A percentile compares a stretch with the other conserved stretches of the same genome.
Evolutionary conservation across 1,139 yeast species (phyloP).

Genomic region (Geotrichum restrictum): DNA sequence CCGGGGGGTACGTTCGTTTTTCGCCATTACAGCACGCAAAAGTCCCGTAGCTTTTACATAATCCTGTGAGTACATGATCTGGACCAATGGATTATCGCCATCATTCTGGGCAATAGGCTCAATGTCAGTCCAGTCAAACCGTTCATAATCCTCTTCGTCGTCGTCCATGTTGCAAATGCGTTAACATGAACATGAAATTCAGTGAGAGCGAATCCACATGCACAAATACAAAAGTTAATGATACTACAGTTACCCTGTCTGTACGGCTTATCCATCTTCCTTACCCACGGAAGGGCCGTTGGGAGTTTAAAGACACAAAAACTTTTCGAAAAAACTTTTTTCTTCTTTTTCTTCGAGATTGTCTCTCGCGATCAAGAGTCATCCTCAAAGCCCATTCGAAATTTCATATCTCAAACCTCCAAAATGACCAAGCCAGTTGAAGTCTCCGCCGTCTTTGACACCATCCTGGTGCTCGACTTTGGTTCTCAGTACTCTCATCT

Average conservation of each 20-base stretch:
- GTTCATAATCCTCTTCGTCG: not conserved
- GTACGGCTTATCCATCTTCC: not conserved
- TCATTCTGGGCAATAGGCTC: constrained; percentile 40
- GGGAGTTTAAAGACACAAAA: not conserved
- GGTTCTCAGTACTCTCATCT: constrained; percentile 98
- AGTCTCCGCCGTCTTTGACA: constrained; percentile 84
- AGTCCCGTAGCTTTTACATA: constrained; percentile 60
- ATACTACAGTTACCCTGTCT: not conserved
- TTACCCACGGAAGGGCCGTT: constrained; percentile 1
- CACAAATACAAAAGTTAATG: no score
- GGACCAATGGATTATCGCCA: constrained; percentile 53
- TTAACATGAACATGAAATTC: no score
- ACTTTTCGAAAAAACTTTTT: not conserved
- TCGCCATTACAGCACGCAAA: constrained; percentile 57
- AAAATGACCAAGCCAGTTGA: constrained; percentile 34
- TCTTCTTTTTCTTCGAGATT: not conserved
- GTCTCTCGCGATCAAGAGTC: constrained; percentile 11
- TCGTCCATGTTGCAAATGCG: not conserved
- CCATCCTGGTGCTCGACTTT: constrained; percentile 93
- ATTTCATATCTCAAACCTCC: not conserved
- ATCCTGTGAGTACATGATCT: constrained; percentile 71
- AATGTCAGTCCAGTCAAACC: constrained; percentile 37
- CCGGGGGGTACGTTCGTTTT: constrained; percentile 63
- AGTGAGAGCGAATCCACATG: no score
- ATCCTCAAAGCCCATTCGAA: constrained; percentile 8